Evolutionary conservation across 805 yeast genomes (phyloP).

Genomic region (Ogataea paradorogensis): DNA sequence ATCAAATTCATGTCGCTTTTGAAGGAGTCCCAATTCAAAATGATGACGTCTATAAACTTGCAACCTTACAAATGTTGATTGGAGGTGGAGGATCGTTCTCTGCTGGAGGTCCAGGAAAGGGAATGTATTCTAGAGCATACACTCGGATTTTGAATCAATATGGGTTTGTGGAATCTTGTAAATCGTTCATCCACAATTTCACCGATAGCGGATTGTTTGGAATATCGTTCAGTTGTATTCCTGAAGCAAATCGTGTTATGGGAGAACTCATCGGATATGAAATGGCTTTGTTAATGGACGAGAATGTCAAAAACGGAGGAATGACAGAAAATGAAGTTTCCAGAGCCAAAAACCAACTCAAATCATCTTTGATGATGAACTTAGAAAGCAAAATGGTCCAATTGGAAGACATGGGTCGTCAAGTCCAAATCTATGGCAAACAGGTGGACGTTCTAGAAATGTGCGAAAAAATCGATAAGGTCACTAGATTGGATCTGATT

Average conservation of each 20-base stretch:
- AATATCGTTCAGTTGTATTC: slow-evolving; percentile 77
- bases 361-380: slow-evolving; percentile 86
- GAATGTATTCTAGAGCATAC: slow-evolving; percentile 93
- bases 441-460: slow-evolving; percentile 76
- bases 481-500: slow-evolving; percentile 66
- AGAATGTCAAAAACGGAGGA: slow-evolving; percentile 51
- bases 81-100: slow-evolving; percentile 98
- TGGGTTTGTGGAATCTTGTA: slow-evolving; percentile 86
- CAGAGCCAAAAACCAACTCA: slow-evolving; percentile 90
- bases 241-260: slow-evolving; percentile 80
- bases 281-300: slow-evolving; percentile 44
- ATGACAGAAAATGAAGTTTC: slow-evolving; percentile 69
- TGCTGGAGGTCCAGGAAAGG: slow-evolving; percentile 99
- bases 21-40: slow-evolving; percentile 82
- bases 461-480: slow-evolving; percentile 69
- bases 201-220: slow-evolving; percentile 91
- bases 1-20: slow-evolving; percentile 82
- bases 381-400: slow-evolving; percentile 91
- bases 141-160: slow-evolving; percentile 88
- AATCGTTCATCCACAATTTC: slow-evolving; percentile 85
- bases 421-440: slow-evolving; percentile 78
- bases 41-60: slow-evolving; percentile 87
- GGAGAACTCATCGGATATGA: slow-evolving; percentile 76
- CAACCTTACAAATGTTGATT: slow-evolving; percentile 81
- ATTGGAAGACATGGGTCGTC: slow-evolving; percentile 93